These are phyloP conservation scores for Olyra latifolia DNA, from an alignment of 176 grass and related monocot species.

Conservation along the genomic window DNA sequence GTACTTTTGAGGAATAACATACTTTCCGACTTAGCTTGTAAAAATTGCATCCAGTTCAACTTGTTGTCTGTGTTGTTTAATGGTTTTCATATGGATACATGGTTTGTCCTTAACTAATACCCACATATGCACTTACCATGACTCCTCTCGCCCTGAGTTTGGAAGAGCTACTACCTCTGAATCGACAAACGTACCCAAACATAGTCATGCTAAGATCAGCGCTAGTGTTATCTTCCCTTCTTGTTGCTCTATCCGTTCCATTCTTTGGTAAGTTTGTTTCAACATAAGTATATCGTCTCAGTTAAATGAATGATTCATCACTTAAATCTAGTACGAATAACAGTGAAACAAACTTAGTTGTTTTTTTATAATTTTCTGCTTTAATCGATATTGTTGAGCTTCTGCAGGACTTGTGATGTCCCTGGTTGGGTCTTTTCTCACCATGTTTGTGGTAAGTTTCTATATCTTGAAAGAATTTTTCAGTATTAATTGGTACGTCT, in stretches of 20 bases:
- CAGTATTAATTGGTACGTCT: neutral
- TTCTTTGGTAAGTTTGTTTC: conserved; percentile 65
- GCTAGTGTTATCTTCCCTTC: conserved; percentile 57
- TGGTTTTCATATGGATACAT: neutral
- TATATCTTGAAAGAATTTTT: neutral
- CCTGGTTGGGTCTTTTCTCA: conserved; percentile 71
- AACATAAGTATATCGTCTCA: neutral
- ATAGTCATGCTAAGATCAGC: conserved; percentile 59
- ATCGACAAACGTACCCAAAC: conserved; percentile 44
- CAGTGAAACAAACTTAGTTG: neutral
- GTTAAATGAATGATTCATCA: neutral
- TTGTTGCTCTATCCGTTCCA: conserved; percentile 64
- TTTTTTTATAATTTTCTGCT: neutral
- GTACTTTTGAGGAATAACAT: neutral
- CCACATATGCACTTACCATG: conserved; percentile 75
- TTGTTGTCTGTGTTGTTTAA: neutral
- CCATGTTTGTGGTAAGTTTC: conserved; percentile 71
- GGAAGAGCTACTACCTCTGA: conserved; percentile 67
- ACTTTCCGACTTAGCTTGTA: neutral
- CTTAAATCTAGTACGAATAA: neutral
- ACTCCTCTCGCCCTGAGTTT: conserved; percentile 71
- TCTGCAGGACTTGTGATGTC: conserved; percentile 69
- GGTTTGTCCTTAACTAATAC: conserved; percentile 40
- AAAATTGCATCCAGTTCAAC: neutral
- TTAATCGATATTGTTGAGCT: neutral